Evolutionary conservation across 73 alveolate species (phyloP).

Genomic region (Stentor roeselii): DNA sequence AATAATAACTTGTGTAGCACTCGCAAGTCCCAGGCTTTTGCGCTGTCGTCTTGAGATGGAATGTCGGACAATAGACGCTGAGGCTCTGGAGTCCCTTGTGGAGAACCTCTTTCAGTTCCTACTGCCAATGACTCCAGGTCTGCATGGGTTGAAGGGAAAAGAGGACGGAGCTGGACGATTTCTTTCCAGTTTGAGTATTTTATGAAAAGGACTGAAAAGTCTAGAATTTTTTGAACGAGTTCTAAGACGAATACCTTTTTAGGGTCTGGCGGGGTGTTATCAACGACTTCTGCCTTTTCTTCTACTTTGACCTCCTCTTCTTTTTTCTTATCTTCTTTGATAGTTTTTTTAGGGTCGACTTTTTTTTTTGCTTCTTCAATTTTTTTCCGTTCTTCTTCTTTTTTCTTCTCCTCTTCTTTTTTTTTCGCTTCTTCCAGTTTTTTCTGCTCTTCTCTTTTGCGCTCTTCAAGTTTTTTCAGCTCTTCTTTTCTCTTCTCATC

Average conservation of each 20-base stretch:
- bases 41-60: neutral
- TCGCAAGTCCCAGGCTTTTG: constrained; percentile 8
- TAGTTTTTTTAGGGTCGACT: neutral
- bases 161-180: neutral
- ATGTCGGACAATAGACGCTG: neutral
- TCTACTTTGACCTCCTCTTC: constrained; percentile 21
- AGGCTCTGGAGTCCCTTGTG: constrained; percentile 6
- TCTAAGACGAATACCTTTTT: constrained; percentile 10
- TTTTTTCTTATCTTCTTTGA: constrained; percentile 22
- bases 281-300: constrained; percentile 27
- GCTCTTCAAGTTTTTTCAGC: neutral
- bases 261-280: neutral
- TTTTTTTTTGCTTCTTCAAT: neutral
- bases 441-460: neutral
- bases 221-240: neutral
- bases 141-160: neutral
- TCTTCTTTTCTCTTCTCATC: neutral
- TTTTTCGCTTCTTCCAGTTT: neutral
- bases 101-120: neutral
- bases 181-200: constrained; percentile 21
- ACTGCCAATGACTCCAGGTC: neutral
- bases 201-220: neutral
- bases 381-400: constrained; percentile 12
- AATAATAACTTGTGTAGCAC: neutral
- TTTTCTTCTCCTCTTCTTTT: neutral